Percentiles rank a stretch among this genome's conserved stretches.
These are phyloP conservation scores for Lactarius trivialis DNA, from an alignment of 768 basidiomycete genomes.

Conservation along the genomic window DNA sequence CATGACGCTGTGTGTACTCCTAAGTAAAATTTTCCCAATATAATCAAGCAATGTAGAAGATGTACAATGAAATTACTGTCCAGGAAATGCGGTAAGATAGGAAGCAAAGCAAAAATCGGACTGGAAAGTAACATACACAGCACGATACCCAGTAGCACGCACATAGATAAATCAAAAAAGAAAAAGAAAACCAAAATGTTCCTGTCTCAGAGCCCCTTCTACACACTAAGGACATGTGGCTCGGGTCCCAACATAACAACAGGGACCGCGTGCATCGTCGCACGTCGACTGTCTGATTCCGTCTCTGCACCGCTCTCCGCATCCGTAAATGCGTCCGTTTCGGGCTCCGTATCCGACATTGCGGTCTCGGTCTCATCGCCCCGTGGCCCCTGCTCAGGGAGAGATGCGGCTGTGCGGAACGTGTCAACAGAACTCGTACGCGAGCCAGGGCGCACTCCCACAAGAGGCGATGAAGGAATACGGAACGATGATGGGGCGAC, in stretches of 20 bases:
- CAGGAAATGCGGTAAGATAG: neutral
- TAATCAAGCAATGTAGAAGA: conserved; percentile 7
- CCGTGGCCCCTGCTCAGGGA: neutral
- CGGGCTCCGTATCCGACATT: conserved; percentile 10
- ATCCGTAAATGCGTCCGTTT: conserved; percentile 10
- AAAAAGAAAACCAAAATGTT: too few species aligned
- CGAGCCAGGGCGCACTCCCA: neutral
- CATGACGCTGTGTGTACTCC: neutral
- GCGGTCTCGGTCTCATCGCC: neutral
- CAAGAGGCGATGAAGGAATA: conserved; percentile 9
- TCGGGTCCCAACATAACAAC: neutral
- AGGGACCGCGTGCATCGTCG: neutral
- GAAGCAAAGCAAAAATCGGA: neutral
- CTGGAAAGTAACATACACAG: neutral
- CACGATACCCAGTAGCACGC: neutral
- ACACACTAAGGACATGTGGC: neutral
- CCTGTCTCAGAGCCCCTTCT: neutral
- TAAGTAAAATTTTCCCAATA: neutral
- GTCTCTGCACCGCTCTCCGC: conserved; percentile 7
- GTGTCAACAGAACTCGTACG: conserved; percentile 20
- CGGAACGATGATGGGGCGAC: conserved; percentile 20
- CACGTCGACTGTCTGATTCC: neutral
- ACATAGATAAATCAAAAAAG: neutral
- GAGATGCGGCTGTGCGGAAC: conserved; percentile 13
- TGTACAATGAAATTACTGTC: conserved; percentile 6